Conservation (phyloP, 2,329 filamentous ascomycete genomes). For the Stylonectria norvegica region DNA sequence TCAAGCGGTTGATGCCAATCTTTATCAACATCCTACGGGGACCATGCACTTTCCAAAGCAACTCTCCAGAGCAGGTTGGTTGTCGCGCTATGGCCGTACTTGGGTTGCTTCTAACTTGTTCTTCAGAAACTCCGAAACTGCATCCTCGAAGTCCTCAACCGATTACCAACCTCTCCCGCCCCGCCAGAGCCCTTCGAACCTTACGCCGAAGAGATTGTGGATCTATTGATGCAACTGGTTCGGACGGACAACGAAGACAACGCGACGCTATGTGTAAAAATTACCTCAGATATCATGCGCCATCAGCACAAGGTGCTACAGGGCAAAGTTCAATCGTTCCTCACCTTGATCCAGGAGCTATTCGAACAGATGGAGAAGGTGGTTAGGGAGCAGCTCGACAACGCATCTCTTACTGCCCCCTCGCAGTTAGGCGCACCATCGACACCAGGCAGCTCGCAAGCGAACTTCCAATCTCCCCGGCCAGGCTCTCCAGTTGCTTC, state of each 20-base stretch:
- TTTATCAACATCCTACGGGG: constrained; percentile 83
- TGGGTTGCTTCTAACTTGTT: constrained; percentile 14
- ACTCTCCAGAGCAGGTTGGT: constrained; percentile 80
- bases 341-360: constrained; percentile 89
- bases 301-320: constrained; percentile 80
- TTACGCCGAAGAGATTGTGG: constrained; percentile 83
- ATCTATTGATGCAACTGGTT: constrained; percentile 84
- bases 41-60: constrained; percentile 85
- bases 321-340: constrained; percentile 80
- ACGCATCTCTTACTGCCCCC: constrained; percentile 54
- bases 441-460: constrained; percentile 61
- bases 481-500: constrained; percentile 87
- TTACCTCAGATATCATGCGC: constrained; percentile 92
- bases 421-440: constrained; percentile 59
- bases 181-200: constrained; percentile 80
- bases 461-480: constrained; percentile 81
- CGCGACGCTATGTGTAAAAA: constrained; percentile 96
- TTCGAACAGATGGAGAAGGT: constrained; percentile 94
- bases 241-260: constrained; percentile 97
- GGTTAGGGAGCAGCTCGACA: constrained; percentile 93
- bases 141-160: constrained; percentile 89
- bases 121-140: constrained; percentile 81
- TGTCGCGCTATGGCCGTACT: background rate
- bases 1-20: constrained; percentile 84
- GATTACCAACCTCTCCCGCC: constrained; percentile 67